Base-by-base conservation (phyloP, 2,329 filamentous ascomycete genomes). In the Epichloe coenophiala region DNA sequence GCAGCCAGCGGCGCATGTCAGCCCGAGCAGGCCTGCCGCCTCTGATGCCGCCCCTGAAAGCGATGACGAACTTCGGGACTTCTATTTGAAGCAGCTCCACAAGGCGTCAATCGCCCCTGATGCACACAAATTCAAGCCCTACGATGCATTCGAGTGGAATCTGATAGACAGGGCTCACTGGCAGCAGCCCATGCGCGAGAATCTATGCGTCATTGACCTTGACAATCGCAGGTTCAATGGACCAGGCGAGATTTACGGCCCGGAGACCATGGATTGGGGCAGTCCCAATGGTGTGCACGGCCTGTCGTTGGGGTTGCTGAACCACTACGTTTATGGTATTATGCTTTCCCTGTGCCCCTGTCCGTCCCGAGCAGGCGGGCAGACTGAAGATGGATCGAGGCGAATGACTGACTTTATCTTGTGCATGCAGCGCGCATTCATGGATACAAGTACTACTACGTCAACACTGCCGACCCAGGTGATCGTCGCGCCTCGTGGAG, bases 401-500 rank as follows among this genome's bases (percentile, higher is more conserved):
- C 11, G 19, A 7, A 27, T 53, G 21, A 19, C 44, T 44, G 19
- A 38, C 37, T 17, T 41, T n/a, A 7, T 13, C 9, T 11, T 31
- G 27, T 31, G 27, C 27, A 6, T 21, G 35, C 53, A 70, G 68
- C 69, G 57, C 67, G 65, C 54, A 69, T 72, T 49, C 70, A 73
- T 55, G 69, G 69, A 47, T 73, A 73, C 64, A 68, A 68, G 57
- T 72, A 73, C 63, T 71, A 71, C 60, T 72, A 69, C 51, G 55
- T 73, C 53, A 63, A 66, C 39, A 65, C 65, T 36, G 64, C 66
- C 8, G 59, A 62, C 13, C 68, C 62, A 50, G 52, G 58, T 44
- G 70, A 72, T 52, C 68, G 70, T 23, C 68, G 70, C 33, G 64
- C 65, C n/a, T 71, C 70, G 11, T 73, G 70, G 70, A 69, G 71